Conservation (phyloP, 2,329 filamentous ascomycete genomes). For the Zymoseptoria ardabiliae region DNA sequence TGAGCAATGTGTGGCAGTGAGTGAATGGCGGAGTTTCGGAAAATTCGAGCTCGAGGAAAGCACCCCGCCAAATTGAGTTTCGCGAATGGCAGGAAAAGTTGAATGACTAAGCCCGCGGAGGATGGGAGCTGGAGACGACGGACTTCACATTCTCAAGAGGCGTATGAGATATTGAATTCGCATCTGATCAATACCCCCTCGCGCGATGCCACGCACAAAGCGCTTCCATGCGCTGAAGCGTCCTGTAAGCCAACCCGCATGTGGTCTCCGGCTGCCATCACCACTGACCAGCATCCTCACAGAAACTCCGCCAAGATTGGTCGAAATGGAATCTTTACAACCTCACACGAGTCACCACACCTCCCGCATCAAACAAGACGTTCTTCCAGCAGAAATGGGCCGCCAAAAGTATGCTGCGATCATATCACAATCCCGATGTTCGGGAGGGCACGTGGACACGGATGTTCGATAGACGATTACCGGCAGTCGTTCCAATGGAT, state of each 20-base stretch:
- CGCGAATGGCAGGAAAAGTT: neutral
- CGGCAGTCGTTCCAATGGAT: constrained; percentile 79
- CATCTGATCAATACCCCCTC: neutral
- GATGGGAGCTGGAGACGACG: too few species aligned
- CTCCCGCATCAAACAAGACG: constrained; percentile 47
- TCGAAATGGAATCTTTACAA: constrained; percentile 81
- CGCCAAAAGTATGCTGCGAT: constrained; percentile 74
- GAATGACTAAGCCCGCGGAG: neutral
- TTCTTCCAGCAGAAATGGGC: constrained; percentile 99
- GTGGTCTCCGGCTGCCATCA: neutral
- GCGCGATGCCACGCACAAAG: constrained; percentile 42
- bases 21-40: neutral
- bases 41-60: neutral
- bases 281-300: constrained; percentile 9
- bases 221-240: constrained; percentile 53
- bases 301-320: constrained; percentile 96
- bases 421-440: constrained; percentile 92
- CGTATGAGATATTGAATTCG: neutral
- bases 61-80: neutral
- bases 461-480: constrained; percentile 77
- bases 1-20: neutral
- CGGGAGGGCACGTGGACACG: constrained; percentile 88
- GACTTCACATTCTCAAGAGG: neutral
- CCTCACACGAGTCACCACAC: constrained; percentile 51
- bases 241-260: constrained; percentile 10